These are phyloP conservation scores for Tilletia setariae DNA, from an alignment of 1,284 basidiomycete species.

Conservation along the genomic window DNA sequence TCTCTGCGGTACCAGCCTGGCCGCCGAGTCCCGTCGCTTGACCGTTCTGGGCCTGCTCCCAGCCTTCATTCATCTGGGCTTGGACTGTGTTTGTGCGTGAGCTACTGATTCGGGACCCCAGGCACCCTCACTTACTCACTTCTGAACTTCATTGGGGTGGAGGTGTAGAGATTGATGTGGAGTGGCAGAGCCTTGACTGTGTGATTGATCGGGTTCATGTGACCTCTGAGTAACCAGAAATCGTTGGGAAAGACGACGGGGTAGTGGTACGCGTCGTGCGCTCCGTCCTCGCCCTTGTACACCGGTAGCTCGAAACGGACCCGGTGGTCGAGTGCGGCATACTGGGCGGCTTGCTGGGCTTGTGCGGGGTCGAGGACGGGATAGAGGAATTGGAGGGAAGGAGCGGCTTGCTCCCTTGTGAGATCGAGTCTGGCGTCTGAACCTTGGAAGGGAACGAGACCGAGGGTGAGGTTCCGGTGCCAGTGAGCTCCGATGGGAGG, in stretches of 20 bases:
- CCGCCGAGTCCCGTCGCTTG: conserved; percentile 63
- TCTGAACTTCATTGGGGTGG: conserved; percentile 57
- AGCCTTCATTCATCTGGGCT: conserved; percentile 30
- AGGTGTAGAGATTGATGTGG: conserved; percentile 76
- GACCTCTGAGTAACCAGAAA: conserved; percentile 65
- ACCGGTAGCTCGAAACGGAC: conserved; percentile 23
- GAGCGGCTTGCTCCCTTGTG: conserved; percentile 63
- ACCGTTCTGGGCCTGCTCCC: conserved; percentile 67
- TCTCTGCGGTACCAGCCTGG: conserved; percentile 86
- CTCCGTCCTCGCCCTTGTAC: conserved; percentile 21
- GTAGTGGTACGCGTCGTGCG: conserved; percentile 67
- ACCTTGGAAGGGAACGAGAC: conserved; percentile 64
- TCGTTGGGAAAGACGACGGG: conserved; percentile 91
- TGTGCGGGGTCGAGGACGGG: conserved; percentile 5
- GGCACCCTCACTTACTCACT: no score
- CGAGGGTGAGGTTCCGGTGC: conserved; percentile 84
- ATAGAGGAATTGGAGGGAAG: conserved; percentile 56
- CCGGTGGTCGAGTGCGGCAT: not conserved
- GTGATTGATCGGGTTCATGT: conserved; percentile 54
- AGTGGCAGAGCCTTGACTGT: conserved; percentile 63
- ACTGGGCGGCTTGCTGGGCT: not conserved
- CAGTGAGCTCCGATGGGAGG: conserved; percentile 70
- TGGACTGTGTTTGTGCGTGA: not conserved
- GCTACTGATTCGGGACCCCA: no score
- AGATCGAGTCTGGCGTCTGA: conserved; percentile 61